These are phyloP conservation scores for Solioccasus polychromus DNA, from an alignment of 768 basidiomycete genomes.

Conservation along the genomic window DNA sequence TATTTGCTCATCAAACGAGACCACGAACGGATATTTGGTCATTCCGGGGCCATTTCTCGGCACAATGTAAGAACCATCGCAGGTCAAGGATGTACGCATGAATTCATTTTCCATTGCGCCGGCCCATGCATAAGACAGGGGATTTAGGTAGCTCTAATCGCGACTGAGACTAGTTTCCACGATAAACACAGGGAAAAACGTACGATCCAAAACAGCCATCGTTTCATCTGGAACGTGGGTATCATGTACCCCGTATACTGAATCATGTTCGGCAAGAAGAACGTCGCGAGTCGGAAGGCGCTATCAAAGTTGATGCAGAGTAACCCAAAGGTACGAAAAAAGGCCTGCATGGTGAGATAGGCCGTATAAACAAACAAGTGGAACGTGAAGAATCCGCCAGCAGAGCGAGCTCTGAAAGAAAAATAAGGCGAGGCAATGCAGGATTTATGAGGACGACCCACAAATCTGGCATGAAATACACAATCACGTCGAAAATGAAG, in stretches of 20 bases:
- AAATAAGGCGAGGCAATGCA: constrained; percentile 19
- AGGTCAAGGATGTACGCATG: constrained; percentile 57
- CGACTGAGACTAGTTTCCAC: constrained; percentile 6
- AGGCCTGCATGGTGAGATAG: constrained; percentile 75
- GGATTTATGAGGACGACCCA: constrained; percentile 26
- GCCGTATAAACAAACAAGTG: constrained; percentile 64
- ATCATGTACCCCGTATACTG: constrained; percentile 72
- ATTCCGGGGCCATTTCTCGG: constrained; percentile 61
- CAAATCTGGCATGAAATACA: constrained; percentile 67
- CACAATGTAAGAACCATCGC: constrained; percentile 62
- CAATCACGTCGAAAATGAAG: constrained; percentile 58
- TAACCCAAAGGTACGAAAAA: constrained; percentile 75
- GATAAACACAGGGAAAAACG: constrained; percentile 21
- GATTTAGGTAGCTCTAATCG: constrained; percentile 68
- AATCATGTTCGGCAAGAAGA: constrained; percentile 77
- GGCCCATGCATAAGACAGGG: constrained; percentile 73
- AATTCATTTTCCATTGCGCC: constrained; percentile 87
- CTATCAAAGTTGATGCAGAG: constrained; percentile 53
- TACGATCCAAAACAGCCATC: constrained; percentile 86
- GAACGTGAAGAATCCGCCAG: constrained; percentile 51
- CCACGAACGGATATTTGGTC: constrained; percentile 60
- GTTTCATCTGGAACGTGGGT: constrained; percentile 66
- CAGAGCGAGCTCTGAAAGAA: constrained; percentile 29
- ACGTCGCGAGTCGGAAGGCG: constrained; percentile 52
- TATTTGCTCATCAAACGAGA: background rate